Percentiles rank a stretch among this genome's conserved stretches.
Conservation (phyloP, 2,329 filamentous ascomycete species). For the Botrytis paeoniae region DNA sequence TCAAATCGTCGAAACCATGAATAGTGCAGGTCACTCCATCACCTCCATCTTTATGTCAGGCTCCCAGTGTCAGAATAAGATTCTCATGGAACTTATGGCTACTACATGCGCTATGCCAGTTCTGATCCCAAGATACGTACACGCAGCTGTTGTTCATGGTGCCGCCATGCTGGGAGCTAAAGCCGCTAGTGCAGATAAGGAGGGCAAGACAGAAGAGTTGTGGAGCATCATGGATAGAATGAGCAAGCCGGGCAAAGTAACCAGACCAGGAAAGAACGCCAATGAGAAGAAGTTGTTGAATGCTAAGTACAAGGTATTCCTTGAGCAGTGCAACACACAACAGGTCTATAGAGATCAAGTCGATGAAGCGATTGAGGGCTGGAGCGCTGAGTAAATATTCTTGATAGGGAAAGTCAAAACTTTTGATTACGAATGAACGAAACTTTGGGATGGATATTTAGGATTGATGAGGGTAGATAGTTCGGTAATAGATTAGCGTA, state of each 20-base stretch:
- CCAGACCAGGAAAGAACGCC: slow-evolving; percentile 68
- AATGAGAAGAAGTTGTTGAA: slow-evolving; percentile 76
- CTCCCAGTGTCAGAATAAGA: slow-evolving; percentile 91
- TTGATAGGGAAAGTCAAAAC: not conserved
- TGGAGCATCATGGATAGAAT: slow-evolving; percentile 98
- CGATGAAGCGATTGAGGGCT: slow-evolving; percentile 56
- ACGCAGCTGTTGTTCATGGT: slow-evolving; percentile 95
- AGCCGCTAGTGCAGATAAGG: slow-evolving; percentile 77
- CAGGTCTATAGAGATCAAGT: slow-evolving; percentile 76
- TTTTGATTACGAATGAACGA: slow-evolving; percentile 8
- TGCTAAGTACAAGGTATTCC: slow-evolving; percentile 92
- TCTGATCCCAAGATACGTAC: slow-evolving; percentile 87
- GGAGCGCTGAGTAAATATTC: slow-evolving; percentile 33
- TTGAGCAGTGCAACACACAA: slow-evolving; percentile 87
- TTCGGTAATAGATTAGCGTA: not conserved
- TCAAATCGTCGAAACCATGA: slow-evolving; percentile 95
- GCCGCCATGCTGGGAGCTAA: slow-evolving; percentile 98
- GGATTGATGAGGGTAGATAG: not conserved
- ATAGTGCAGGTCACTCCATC: slow-evolving; percentile 81
- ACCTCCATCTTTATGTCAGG: slow-evolving; percentile 98
- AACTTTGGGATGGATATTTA: not conserved
- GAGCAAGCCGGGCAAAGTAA: slow-evolving; percentile 86
- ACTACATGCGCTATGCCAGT: slow-evolving; percentile 91
- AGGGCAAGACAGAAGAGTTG: slow-evolving; percentile 78
- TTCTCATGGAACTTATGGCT: slow-evolving; percentile 88